Percentiles rank a stretch among this genome's conserved stretches.
Evolutionary conservation across 2,329 filamentous ascomycete species (phyloP).

Genomic region (Xylariaceae sp.): DNA sequence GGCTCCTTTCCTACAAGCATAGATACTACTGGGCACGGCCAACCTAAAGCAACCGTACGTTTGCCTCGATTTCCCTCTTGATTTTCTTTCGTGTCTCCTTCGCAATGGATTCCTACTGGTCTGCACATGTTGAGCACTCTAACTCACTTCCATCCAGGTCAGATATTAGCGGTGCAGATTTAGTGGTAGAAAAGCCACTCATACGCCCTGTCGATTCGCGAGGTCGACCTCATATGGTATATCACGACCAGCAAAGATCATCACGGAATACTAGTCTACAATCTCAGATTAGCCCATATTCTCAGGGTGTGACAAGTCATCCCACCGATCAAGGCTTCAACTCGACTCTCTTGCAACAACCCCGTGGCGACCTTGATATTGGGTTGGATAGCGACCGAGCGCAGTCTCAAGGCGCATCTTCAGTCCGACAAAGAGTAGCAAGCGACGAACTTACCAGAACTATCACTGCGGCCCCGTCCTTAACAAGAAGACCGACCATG

Average conservation of each 20-base stretch:
- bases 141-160: constrained; percentile 47
- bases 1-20: constrained; percentile 3
- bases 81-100: constrained; percentile 34
- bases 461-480: constrained; percentile 26
- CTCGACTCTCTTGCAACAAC: constrained; percentile 9
- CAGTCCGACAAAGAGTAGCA: constrained; percentile 45
- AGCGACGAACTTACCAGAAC: constrained; percentile 38
- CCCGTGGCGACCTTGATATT: constrained; percentile 29
- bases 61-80: constrained; percentile 36
- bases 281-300: constrained; percentile 21
- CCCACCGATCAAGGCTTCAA: constrained; percentile 6
- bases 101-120: constrained; percentile 40
- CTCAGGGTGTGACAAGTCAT: constrained; percentile 32
- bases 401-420: constrained; percentile 31
- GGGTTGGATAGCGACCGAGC: constrained; percentile 39
- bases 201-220: constrained; percentile 35
- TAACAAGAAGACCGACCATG: constrained; percentile 43
- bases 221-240: constrained; percentile 24
- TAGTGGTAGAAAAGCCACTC: constrained; percentile 32
- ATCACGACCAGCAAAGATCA: constrained; percentile 20
- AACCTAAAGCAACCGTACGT: constrained; percentile 33
- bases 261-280: constrained; percentile 9
- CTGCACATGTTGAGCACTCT: constrained; percentile 40
- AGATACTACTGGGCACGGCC: background rate
- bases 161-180: constrained; percentile 40